A percentile compares a stretch with the other conserved stretches of the same genome.
Evolutionary conservation across 1,284 basidiomycete species (phyloP).

Genomic region (Pseudozyma tsukubaensis): DNA sequence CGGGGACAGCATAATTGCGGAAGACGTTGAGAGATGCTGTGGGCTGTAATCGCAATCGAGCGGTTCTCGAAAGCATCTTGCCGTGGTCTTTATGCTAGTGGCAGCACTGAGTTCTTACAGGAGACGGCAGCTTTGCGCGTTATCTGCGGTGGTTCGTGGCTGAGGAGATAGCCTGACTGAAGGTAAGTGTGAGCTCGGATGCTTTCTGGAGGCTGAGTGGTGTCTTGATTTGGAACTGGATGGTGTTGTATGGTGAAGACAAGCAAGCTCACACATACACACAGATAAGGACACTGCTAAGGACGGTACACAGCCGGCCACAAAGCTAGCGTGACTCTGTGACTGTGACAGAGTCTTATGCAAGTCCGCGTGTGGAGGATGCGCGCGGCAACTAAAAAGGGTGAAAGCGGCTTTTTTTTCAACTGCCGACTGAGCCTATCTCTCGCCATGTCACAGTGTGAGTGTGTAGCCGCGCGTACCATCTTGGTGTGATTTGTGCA

Average conservation of each 20-base stretch:
- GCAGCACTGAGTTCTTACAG: no score
- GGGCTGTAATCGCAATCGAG: constrained; percentile 19
- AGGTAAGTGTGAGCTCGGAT: no score
- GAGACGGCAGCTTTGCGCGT: no score
- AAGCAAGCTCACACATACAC: no score
- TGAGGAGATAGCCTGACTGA: no score
- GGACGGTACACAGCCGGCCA: no score
- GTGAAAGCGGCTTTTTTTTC: background rate
- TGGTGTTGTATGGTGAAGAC: background rate
- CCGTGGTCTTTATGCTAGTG: no score
- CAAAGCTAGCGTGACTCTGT: background rate
- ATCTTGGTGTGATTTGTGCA: background rate
- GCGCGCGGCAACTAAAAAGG: constrained; percentile 23
- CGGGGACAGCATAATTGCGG: constrained; percentile 48
- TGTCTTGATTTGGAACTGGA: no score
- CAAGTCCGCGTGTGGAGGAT: constrained; percentile 33
- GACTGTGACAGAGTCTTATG: constrained; percentile 15
- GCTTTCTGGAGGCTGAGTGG: no score
- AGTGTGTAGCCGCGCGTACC: background rate
- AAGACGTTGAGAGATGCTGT: background rate
- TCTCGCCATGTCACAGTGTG: background rate
- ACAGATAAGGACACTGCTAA: background rate
- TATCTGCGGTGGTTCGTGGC: no score
- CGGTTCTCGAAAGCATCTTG: constrained; percentile 33
- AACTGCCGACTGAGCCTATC: background rate